A percentile compares a stretch with the other conserved stretches of the same genome.
Evolutionary conservation across 768 basidiomycete genomes (phyloP).

Genomic region (Phlebiopsis flavidoalba): DNA sequence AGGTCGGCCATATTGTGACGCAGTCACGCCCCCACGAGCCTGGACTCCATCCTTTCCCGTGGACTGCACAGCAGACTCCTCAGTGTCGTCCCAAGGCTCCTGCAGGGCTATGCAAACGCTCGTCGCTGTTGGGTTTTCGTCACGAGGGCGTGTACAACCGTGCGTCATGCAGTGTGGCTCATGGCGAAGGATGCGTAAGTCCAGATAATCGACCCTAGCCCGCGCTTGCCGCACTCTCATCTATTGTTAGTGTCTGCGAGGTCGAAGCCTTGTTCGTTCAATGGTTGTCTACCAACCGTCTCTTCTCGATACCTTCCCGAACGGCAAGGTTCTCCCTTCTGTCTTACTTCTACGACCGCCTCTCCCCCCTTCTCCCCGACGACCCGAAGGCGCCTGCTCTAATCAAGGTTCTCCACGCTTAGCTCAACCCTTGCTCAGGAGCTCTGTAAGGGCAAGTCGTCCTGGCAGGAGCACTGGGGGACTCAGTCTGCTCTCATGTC

Average conservation of each 20-base stretch:
- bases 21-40: too few species aligned
- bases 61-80: conserved; percentile 73
- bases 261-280: conserved; percentile 94
- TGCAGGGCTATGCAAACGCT: conserved; percentile 76
- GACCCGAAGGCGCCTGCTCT: conserved; percentile 17
- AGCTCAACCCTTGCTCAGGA: conserved; percentile 56
- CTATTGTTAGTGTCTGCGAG: conserved; percentile 62
- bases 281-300: conserved; percentile 97
- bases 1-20: too few species aligned
- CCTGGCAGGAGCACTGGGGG: conserved; percentile 54
- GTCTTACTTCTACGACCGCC: conserved; percentile 97
- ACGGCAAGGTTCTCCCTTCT: conserved; percentile 85
- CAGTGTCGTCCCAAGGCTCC: conserved; percentile 62
- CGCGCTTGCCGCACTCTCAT: neutral
- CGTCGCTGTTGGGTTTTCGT: conserved; percentile 74
- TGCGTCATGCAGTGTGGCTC: conserved; percentile 78
- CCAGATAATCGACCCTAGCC: neutral
- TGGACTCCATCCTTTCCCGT: too few species aligned
- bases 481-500: conserved; percentile 41
- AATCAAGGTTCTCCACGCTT: conserved; percentile 47
- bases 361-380: conserved; percentile 63
- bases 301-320: conserved; percentile 80
- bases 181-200: conserved; percentile 93
- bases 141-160: conserved; percentile 84
- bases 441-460: conserved; percentile 65